Conservation (phyloP, 257 asterid species). For the Solanum bukasovii region DNA sequence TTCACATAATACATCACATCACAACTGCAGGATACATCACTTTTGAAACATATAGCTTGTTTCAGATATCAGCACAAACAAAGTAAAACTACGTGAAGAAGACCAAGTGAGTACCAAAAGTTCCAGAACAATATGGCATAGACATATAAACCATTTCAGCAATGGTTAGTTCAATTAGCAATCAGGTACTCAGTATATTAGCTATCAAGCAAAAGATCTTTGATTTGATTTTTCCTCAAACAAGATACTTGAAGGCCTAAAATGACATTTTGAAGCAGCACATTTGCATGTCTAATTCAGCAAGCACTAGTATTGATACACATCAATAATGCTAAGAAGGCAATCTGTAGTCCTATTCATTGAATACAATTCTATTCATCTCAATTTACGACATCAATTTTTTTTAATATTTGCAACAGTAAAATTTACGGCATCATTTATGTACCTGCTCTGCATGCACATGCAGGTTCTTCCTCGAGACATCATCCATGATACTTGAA, state of each 20-base stretch:
- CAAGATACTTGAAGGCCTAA: background rate
- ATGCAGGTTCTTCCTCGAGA: slow-evolving; percentile 48
- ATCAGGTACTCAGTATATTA: background rate
- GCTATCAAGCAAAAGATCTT: background rate
- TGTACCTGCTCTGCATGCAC: slow-evolving; percentile 60
- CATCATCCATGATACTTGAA: slow-evolving; percentile 19
- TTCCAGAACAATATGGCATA: background rate
- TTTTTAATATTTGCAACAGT: background rate
- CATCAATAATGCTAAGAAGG: background rate
- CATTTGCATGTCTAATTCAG: background rate
- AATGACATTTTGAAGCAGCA: background rate
- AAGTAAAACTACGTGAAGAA: background rate
- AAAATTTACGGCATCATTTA: background rate
- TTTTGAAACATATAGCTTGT: background rate
- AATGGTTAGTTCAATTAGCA: background rate
- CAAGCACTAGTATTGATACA: background rate
- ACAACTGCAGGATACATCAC: background rate
- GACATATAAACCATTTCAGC: background rate
- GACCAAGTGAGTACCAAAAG: background rate
- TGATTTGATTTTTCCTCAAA: background rate
- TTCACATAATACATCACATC: background rate
- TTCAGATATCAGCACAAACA: background rate
- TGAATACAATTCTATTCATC: background rate
- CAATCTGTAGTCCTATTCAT: background rate
- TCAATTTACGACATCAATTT: background rate